Base-by-base conservation (phyloP, 257 asterid genomes). In the Nicotiana tomentosiformis region DNA sequence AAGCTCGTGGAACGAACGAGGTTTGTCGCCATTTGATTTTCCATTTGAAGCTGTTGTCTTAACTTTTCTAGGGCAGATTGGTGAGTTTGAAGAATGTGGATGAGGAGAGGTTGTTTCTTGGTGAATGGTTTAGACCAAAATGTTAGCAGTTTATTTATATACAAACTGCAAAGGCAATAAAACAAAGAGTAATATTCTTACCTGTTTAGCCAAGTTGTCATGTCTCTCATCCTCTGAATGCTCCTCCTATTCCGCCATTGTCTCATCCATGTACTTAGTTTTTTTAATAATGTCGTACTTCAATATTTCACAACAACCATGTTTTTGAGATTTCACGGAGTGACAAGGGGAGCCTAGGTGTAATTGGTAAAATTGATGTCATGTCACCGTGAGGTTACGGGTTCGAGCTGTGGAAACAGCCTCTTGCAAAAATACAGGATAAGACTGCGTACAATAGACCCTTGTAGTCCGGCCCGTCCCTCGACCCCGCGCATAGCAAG, bases 1-100 rank as follows among this genome's bases (percentile, higher is more conserved):
- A 88, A 77, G 80, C 88, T 88, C 65, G 32, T 84, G 7, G 88
- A 86, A 58, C 87, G 81, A 43, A 53, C 32, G 33, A 76, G 90
- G 80, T 46, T 55, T 33, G 1, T 61, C 2, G 17, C 35, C 69
- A 58, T 49, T 43, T 72, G 33, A 4, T 58, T 76, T 4, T 0
- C 10, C 14, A 37, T 33, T 82, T 20, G 35, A 14, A 29, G 29
- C 3, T 58, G 77, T 5, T 20, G 0, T 49, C 35, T 62, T 53
- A 14, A 7, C 58, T 20, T 64, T 66, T 10, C 20, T 37, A 29
- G 30, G 17, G 15, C 64, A 29, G 62, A 49, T 74, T 5, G 26
- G 4, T 74, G 43, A 74, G 2, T 66, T 7, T 46, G 60, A 46
- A n/a, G n/a, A 70, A 39, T 37, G 56, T 69, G 77, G 18, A 69